Evolutionary conservation across 139 green algal species (phyloP).

Genomic region (Micractinium sp.): DNA sequence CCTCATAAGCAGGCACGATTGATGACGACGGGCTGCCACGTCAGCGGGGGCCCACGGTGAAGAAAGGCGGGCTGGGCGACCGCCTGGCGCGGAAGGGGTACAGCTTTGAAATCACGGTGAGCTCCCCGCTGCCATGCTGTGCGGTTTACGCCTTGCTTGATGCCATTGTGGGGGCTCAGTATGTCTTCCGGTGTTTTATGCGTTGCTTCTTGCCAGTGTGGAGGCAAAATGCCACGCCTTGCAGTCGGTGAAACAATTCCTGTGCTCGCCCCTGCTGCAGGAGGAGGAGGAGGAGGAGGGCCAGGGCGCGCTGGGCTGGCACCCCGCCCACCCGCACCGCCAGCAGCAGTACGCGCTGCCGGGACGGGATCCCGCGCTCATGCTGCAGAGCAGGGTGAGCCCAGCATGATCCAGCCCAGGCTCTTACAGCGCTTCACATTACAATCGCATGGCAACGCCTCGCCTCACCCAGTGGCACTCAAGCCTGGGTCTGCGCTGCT

Average conservation of each 20-base stretch:
- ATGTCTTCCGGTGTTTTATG: no score
- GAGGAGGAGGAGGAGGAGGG: slow-evolving; percentile 37
- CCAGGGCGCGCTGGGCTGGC: slow-evolving; percentile 17
- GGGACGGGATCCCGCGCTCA: neutral
- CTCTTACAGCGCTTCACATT: no score
- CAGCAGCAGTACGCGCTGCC: slow-evolving; percentile 33
- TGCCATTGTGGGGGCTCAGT: no score
- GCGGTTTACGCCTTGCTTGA: no score
- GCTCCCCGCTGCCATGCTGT: neutral
- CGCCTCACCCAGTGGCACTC: no score
- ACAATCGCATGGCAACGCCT: no score
- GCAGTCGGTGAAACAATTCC: no score
- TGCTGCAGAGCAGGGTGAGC: slow-evolving; percentile 26
- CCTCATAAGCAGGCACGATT: neutral
- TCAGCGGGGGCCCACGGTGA: slow-evolving; percentile 5
- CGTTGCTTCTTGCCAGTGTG: no score
- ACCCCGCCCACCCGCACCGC: neutral
- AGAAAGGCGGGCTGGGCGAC: slow-evolving; percentile 38
- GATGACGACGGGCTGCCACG: slow-evolving; percentile 23
- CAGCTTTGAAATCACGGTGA: slow-evolving; percentile 54
- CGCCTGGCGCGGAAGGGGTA: slow-evolving; percentile 32
- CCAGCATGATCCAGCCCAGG: neutral
- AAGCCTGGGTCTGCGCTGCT: no score
- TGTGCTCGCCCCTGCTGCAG: neutral
- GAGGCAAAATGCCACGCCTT: no score